Evolutionary conservation across 1,284 basidiomycete genomes (phyloP).

Genomic region (Ustilago crameri): DNA sequence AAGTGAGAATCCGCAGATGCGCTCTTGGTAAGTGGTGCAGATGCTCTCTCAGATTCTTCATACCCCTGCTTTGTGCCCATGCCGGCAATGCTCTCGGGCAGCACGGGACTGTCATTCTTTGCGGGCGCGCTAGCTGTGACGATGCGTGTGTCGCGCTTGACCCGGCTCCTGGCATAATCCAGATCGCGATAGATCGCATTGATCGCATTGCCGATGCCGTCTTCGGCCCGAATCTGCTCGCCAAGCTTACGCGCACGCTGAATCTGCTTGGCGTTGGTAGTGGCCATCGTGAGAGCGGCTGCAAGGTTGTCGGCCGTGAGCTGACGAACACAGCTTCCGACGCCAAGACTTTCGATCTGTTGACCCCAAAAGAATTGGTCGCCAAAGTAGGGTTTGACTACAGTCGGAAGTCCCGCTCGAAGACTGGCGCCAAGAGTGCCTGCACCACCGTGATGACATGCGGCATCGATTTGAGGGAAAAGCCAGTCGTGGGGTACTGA

Average conservation of each 20-base stretch:
- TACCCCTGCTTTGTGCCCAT: neutral
- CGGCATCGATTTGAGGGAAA: conserved; percentile 90
- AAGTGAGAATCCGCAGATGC: neutral
- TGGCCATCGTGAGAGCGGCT: conserved; percentile 81
- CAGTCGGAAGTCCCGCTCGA: conserved; percentile 89
- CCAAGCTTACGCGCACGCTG: conserved; percentile 78
- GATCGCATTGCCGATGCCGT: conserved; percentile 61
- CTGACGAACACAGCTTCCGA: conserved; percentile 85
- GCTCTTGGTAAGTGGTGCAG: neutral
- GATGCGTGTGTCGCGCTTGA: conserved; percentile 43
- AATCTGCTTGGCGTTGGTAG: conserved; percentile 87
- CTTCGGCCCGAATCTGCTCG: conserved; percentile 73
- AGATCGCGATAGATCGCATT: conserved; percentile 62
- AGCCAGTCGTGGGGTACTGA: conserved; percentile 97
- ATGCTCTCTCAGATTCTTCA: neutral
- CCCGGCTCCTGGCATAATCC: conserved; percentile 60
- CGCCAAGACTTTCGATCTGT: conserved; percentile 86
- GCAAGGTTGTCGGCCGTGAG: conserved; percentile 81
- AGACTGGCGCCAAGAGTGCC: conserved; percentile 94
- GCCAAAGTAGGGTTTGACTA: conserved; percentile 97
- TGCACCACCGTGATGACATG: conserved; percentile 95
- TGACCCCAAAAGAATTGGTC: conserved; percentile 97
- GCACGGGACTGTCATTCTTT: neutral
- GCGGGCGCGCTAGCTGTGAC: neutral
- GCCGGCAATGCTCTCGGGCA: neutral